A percentile compares a stretch with the other conserved stretches of the same genome.
Evolutionary conservation across 2,329 filamentous ascomycete genomes (phyloP).

Genomic region (Leptographium wingfieldii): DNA sequence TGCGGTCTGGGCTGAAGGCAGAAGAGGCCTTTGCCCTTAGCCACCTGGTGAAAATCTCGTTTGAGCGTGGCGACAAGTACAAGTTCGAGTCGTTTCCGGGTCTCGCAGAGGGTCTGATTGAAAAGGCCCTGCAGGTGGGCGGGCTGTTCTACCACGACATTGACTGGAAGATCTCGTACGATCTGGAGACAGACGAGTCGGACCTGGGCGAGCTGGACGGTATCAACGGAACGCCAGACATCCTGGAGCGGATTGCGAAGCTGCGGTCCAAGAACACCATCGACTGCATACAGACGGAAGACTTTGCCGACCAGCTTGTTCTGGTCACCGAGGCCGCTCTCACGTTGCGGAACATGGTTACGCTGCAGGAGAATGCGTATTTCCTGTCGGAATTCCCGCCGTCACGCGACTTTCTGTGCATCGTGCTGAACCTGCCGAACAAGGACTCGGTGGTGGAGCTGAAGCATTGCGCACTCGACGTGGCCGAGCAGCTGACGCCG

Average conservation of each 20-base stretch:
- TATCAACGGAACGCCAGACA: constrained; percentile 55
- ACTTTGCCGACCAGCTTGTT: constrained; percentile 58
- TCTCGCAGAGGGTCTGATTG: constrained; percentile 75
- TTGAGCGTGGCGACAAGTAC: constrained; percentile 89
- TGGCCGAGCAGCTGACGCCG: constrained; percentile 79
- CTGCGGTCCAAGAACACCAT: constrained; percentile 47
- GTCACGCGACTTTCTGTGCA: constrained; percentile 70
- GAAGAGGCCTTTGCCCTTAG: constrained; percentile 91
- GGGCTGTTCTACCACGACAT: constrained; percentile 64
- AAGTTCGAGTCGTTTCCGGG: constrained; percentile 85
- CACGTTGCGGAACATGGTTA: constrained; percentile 92
- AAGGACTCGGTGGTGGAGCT: constrained; percentile 66
- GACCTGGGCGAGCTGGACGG: constrained; percentile 39
- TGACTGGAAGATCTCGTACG: constrained; percentile 67
- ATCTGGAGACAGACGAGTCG: constrained; percentile 36
- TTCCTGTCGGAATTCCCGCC: constrained; percentile 66
- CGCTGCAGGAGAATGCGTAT: constrained; percentile 74
- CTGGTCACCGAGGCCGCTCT: constrained; percentile 76
- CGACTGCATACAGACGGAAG: constrained; percentile 59
- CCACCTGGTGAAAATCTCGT: constrained; percentile 90
- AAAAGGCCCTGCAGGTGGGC: constrained; percentile 70
- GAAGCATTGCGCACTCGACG: constrained; percentile 83
- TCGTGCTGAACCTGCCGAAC: constrained; percentile 65
- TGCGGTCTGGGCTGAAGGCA: constrained; percentile 64
- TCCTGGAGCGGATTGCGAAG: constrained; percentile 57